Evolutionary conservation across 2,329 filamentous ascomycete genomes (phyloP), one percentile per base, ranked within the genome.

Genomic region (Hymenoscyphus linearis): DNA sequence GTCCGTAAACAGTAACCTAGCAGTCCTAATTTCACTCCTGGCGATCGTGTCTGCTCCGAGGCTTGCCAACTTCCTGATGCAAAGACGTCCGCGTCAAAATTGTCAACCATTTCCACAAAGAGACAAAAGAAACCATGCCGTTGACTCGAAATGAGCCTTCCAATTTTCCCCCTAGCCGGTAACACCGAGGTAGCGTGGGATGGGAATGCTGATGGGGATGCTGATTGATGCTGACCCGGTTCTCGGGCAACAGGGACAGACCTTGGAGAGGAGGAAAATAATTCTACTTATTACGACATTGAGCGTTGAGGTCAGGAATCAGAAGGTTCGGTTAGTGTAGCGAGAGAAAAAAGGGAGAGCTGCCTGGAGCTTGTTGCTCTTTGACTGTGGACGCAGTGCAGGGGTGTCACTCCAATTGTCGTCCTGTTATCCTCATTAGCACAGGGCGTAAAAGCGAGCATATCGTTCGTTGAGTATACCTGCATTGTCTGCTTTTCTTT

Each of bases 141-240:
- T 34, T 54, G 52, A 54, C 52, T 3, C n/a, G 7, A 34, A n/a
- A 31, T 47, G 40, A 22, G 18, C n/a, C 18, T 9, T 31, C 31
- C 31, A 31, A 31, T 25, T 47, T 47, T 47, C 14, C 18, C 18
- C 25, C 25, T 18, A 54, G 52, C 27, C 52, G 27, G 25, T n/a
- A 35, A 27, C 16, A 22, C n/a, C 52, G 25, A 52, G 44, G 13
- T 52, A 52, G 44, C 18, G 52, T 34, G 16, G 52, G 34, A 54
- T 35, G 26, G 27, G 52, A 52, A 25, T 18, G 13, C 25, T 18
- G n/a, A 52, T 25, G 44, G 44, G 14, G 18, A 54, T 25, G 26
- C 25, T 35, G 34, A 54, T 31, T 54, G 27, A 31, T 34, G 52
- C 52, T 54, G 27, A 54, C 52, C 52, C 52, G 52, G 52, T 54